These are phyloP conservation scores for Erigeron philadelphicus DNA, from an alignment of 140 eudicot species.

Conservation along the genomic window DNA sequence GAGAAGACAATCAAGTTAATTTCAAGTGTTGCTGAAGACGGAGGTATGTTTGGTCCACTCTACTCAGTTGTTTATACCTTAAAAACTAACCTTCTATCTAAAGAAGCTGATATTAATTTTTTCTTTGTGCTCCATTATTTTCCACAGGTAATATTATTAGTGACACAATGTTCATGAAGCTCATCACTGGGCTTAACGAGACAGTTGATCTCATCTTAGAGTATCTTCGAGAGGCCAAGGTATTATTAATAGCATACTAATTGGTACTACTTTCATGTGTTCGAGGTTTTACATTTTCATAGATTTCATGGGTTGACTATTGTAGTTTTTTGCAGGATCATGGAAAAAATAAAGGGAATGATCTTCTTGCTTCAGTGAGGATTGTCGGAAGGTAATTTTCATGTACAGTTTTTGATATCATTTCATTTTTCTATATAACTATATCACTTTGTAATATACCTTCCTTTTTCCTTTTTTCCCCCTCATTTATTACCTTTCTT, in stretches of 20 bases:
- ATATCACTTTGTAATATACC: neutral
- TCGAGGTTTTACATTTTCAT: neutral
- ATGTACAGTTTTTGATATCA: neutral
- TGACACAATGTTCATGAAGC: conserved; percentile 55
- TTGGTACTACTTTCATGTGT: neutral
- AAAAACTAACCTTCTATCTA: neutral
- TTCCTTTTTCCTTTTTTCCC: neutral
- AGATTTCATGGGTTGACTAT: conserved; percentile 12
- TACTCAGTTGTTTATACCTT: neutral
- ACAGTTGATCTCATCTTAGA: conserved; percentile 70
- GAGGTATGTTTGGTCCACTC: conserved; percentile 31
- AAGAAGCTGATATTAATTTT: neutral
- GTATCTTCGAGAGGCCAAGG: conserved; percentile 92
- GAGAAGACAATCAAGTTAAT: conserved; percentile 69
- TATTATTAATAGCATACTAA: conserved; percentile 8
- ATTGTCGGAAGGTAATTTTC: conserved; percentile 68
- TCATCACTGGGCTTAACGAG: conserved; percentile 83
- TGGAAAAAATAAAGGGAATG: conserved; percentile 70
- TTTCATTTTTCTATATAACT: neutral
- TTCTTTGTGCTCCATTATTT: neutral
- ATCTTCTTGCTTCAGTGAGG: conserved; percentile 87
- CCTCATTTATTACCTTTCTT: neutral
- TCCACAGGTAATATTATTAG: conserved; percentile 45
- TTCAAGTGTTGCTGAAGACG: conserved; percentile 62
- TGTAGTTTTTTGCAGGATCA: conserved; percentile 54